Base-by-base conservation (phyloP, 768 basidiomycete species). In the Tricholoma furcatifolium region DNA sequence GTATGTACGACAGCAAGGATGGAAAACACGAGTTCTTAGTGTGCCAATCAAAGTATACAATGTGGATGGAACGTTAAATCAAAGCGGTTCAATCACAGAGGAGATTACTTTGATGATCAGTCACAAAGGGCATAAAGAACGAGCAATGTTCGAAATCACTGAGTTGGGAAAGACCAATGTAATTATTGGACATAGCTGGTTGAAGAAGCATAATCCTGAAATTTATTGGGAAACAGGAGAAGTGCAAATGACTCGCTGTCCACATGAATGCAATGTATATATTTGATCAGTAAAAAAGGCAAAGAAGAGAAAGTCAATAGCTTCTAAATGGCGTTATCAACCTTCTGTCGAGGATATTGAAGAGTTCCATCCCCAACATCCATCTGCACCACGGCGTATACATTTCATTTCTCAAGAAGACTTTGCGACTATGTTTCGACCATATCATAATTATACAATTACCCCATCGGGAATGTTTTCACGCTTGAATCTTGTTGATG, bases 281-380 rank as follows among this genome's bases (percentile, higher is more conserved):
- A 39, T 34, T 30, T 36, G 15, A 15, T 27, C 21, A 12, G 34
- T 6, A 31, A 46, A 31, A n/a, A 4, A n/a, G 9, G 31, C 15
- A 21, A 34, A 18, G 36, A 38, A 38, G 12, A 4, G 10, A 38
- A 38, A 38, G n/a, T n/a, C 27, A 15, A 21, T 23, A 40, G 74
- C 80, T 57, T 62, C 79, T 7, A 55, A 65, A 15, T 65, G 65
- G 46, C 71, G 70, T 1, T 80, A 38, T 38, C 14, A 38, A 18
- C 36, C 36, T 14, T 38, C 36, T 15, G 36, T 38, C 5, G 36
- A 38, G 12, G 36, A 38, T n/a, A n/a, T n/a, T n/a, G n/a, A n/a
- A n/a, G n/a, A n/a, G n/a, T n/a, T n/a, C n/a, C n/a, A n/a, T n/a
- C n/a, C n/a, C n/a, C n/a, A n/a, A n/a, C n/a, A n/a, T n/a, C n/a